Evolutionary conservation across 768 basidiomycete genomes (phyloP), one percentile per base, ranked within the genome.

Genomic region (Amylocystis lapponica): DNA sequence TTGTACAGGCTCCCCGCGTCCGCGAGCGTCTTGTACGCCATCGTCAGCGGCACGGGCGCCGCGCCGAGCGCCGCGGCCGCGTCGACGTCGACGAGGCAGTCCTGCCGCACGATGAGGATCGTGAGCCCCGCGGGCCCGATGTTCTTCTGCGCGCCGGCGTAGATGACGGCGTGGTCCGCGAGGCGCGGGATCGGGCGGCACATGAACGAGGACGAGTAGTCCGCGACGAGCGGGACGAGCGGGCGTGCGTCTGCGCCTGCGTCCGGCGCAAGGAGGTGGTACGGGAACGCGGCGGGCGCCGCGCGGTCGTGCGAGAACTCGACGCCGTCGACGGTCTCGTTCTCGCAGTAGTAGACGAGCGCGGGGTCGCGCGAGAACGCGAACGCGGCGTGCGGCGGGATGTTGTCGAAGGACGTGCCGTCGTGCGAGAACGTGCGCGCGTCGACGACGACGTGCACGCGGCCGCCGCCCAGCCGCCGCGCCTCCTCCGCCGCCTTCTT

Each of bases 101-200:
- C 93, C 46, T 95, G 80, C n/a, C 89, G 79, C 17, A 97, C 89
- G 66, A 99, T 96, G 54, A 94, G 69, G 62, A 99, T 78, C 12
- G 91, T 92, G 19, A 96, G 69, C 1, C 96, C 96, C 0, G 96
- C 83, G 2, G 96, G 96, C 7, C 95, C 94, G 39, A 98, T 69
- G 63, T 99, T 99, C 73, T 99, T 99, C 68, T 99, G 96, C 19
- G 87, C 96, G 36, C 96, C 96, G 6, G 94, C 96, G 61, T 84
- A 98, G 55, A 99, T 86, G 58, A 98, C 73, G 4, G 92, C 94
- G 63, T 97, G 93, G 63, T 88, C 87, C 22, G 80, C 82, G 47
- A 97, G 73, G 49, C 76, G 77, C 10, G 86, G 86, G 61, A 99
- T 97, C 32, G 88, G 88, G 17, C 94, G 78, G 39, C 87, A 90